phyloP scores from a whole-genome alignment of 2,329 filamentous ascomycete species.

The Fusarium nanum region DNA sequence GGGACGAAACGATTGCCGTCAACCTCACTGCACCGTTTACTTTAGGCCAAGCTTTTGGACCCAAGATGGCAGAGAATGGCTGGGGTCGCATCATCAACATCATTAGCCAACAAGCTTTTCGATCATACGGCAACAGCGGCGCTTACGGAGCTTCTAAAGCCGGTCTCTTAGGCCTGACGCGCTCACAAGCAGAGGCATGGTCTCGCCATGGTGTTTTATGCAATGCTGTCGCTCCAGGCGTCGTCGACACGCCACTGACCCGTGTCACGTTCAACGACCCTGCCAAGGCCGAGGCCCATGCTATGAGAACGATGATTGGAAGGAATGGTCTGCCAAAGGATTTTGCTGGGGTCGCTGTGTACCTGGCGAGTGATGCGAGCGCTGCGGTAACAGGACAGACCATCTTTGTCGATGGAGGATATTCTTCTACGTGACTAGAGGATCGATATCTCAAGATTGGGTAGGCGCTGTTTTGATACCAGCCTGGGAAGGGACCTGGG shows the following conservation, averaged over 20 bases:
- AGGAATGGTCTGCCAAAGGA: slow-evolving; percentile 49
- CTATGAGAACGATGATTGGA: slow-evolving; percentile 47
- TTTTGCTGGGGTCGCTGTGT: slow-evolving; percentile 49
- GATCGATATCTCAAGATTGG: not conserved
- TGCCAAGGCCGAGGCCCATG: slow-evolving; percentile 40
- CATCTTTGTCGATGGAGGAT: slow-evolving; percentile 52
- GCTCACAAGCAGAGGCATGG: slow-evolving; percentile 53
- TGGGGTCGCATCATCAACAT: slow-evolving; percentile 52
- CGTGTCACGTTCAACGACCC: slow-evolving; percentile 39
- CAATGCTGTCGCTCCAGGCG: slow-evolving; percentile 50
- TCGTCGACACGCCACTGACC: slow-evolving; percentile 48
- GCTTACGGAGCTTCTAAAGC: slow-evolving; percentile 51
- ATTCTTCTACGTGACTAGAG: slow-evolving; percentile 43
- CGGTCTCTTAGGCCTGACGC: slow-evolving; percentile 48
- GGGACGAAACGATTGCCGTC: slow-evolving; percentile 49
- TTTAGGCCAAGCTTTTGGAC: slow-evolving; percentile 50
- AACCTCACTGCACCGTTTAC: slow-evolving; percentile 52
- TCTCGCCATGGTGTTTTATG: slow-evolving; percentile 50
- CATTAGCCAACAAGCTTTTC: slow-evolving; percentile 49
- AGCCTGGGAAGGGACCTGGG: not conserved
- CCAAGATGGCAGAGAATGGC: slow-evolving; percentile 48
- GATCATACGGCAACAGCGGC: slow-evolving; percentile 50
- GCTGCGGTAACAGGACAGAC: slow-evolving; percentile 50
- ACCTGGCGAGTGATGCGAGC: slow-evolving; percentile 49
- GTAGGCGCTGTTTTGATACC: not conserved